A percentile compares a stretch with the other conserved stretches of the same genome.
phyloP scores from a whole-genome alignment of 2,329 filamentous ascomycete genomes.

The Diaporthe helianthi region DNA sequence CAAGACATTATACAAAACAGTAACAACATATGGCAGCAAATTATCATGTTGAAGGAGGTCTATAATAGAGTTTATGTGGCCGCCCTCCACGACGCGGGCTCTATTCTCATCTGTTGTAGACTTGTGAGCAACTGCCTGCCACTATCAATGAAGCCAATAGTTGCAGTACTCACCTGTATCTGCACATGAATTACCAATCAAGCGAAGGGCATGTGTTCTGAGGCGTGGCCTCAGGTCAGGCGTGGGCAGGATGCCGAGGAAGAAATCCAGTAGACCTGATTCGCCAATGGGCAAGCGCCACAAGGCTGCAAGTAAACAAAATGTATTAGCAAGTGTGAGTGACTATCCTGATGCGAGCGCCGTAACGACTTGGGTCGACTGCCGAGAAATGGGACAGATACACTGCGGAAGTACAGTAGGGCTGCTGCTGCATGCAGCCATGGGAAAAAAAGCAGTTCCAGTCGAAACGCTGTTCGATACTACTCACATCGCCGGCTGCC shows the following conservation, averaged over 20 bases:
- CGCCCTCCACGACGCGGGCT: constrained; percentile 58
- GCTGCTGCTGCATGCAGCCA: neutral
- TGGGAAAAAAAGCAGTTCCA: neutral
- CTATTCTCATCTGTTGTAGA: constrained; percentile 61
- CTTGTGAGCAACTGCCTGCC: neutral
- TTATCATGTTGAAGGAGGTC: constrained; percentile 54
- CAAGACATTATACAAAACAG: constrained; percentile 68
- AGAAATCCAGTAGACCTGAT: constrained; percentile 64
- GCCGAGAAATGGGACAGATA: neutral
- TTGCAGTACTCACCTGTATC: constrained; percentile 55
- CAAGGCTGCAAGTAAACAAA: constrained; percentile 48
- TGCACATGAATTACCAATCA: constrained; percentile 69
- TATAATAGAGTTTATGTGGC: constrained; percentile 56
- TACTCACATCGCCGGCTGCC: constrained; percentile 62
- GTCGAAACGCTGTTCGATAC: neutral
- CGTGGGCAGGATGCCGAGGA: constrained; percentile 54
- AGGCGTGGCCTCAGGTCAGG: constrained; percentile 50
- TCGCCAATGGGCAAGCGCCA: constrained; percentile 65
- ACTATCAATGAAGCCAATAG: neutral
- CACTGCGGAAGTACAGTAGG: neutral
- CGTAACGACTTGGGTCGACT: neutral
- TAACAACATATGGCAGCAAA: constrained; percentile 60
- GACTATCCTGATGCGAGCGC: neutral
- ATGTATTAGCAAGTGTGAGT: constrained; percentile 18
- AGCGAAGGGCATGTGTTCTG: constrained; percentile 61